These are phyloP conservation scores for Hydrangea macrophylla DNA, from an alignment of 148 eudicot genomes.

Conservation along the genomic window DNA sequence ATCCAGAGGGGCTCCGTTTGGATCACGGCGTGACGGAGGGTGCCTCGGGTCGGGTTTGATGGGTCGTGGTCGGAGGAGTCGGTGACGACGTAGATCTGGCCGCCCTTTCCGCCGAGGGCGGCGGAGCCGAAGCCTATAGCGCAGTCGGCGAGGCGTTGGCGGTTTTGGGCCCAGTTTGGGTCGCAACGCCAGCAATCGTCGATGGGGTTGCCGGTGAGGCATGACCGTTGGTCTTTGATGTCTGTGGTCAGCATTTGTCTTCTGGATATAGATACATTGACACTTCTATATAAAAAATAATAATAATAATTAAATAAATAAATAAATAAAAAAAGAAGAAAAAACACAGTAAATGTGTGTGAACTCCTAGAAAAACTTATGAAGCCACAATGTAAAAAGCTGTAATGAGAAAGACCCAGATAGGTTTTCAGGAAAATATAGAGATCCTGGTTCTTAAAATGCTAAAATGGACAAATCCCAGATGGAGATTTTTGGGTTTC, in stretches of 20 bases:
- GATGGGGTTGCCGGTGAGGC: slow-evolving; percentile 77
- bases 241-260: slow-evolving; percentile 39
- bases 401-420: neutral
- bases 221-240: slow-evolving; percentile 31
- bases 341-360: neutral
- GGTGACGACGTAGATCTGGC: slow-evolving; percentile 57
- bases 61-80: slow-evolving; percentile 68
- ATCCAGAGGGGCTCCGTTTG: slow-evolving; percentile 77
- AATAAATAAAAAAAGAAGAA: too few relatives aligned
- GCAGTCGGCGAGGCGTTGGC: slow-evolving; percentile 74
- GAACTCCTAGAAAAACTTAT: slow-evolving; percentile 1
- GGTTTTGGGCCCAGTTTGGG: slow-evolving; percentile 61
- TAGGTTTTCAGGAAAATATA: neutral
- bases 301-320: slow-evolving; percentile 7
- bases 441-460: neutral
- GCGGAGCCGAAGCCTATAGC: slow-evolving; percentile 72
- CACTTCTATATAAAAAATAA: slow-evolving; percentile 53
- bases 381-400: neutral
- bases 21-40: slow-evolving; percentile 64
- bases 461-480: too few relatives aligned
- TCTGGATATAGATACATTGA: slow-evolving; percentile 65
- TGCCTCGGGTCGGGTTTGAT: slow-evolving; percentile 56
- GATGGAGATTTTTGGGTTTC: too few relatives aligned
- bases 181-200: slow-evolving; percentile 90
- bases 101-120: slow-evolving; percentile 80